A percentile compares a stretch with the other conserved stretches of the same genome.
Evolutionary conservation across 192 early-diverging fungal species (phyloP).

Genomic region (Coemansia sp.): DNA sequence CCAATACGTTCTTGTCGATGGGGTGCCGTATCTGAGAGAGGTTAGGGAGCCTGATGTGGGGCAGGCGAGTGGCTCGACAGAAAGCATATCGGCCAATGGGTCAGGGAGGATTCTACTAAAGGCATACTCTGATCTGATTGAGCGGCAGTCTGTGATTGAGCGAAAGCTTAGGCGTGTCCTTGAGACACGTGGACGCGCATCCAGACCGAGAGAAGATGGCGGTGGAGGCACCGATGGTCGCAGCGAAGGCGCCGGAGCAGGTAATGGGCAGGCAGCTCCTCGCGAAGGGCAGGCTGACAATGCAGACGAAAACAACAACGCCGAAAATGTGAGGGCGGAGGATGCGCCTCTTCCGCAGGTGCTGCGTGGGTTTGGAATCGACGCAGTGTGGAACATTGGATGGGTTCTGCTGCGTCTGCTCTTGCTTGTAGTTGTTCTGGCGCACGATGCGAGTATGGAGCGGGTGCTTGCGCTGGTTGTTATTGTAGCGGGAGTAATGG

Average conservation of each 20-base stretch:
- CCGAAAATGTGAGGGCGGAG: background rate
- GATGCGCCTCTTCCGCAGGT: slow-evolving; percentile 15
- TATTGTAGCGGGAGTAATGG: slow-evolving; percentile 14
- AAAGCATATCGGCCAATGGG: background rate
- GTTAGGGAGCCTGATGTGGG: background rate
- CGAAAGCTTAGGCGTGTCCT: background rate
- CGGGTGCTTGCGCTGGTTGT: slow-evolving; percentile 25
- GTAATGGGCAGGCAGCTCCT: background rate
- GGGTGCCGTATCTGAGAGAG: slow-evolving; percentile 39
- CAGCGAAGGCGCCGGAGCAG: background rate
- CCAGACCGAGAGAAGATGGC: background rate
- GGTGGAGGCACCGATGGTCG: background rate
- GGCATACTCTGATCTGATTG: slow-evolving; percentile 1
- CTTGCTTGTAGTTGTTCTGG: slow-evolving; percentile 35
- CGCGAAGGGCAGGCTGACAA: slow-evolving; percentile 2
- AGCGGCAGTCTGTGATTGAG: slow-evolving; percentile 4
- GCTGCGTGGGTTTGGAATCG: slow-evolving; percentile 29
- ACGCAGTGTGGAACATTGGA: slow-evolving; percentile 30
- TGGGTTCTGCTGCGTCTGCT: slow-evolving; percentile 41
- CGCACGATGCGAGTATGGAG: slow-evolving; percentile 41
- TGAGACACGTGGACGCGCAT: background rate
- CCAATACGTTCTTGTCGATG: slow-evolving; percentile 51
- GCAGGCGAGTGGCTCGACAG: background rate
- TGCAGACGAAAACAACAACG: background rate
- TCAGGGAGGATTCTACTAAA: slow-evolving; percentile 5